Base-by-base conservation (phyloP, 371 early-diverging fungal genomes). In the Lichtheimia hyalospora region DNA sequence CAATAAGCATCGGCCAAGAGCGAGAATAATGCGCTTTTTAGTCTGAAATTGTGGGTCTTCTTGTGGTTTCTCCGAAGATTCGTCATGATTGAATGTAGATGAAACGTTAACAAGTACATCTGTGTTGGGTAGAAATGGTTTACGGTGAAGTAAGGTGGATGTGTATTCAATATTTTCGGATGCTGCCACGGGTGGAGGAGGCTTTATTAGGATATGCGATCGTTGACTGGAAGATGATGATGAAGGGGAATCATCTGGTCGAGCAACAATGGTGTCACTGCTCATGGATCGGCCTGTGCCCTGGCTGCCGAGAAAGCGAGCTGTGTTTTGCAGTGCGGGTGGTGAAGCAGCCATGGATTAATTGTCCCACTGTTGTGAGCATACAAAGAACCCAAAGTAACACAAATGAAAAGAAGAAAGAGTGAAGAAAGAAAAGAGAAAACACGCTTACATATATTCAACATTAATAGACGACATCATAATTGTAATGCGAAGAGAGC, bases 1-100 rank as follows among this genome's bases (percentile, higher is more conserved):
- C 5, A 79, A 40, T 10, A 79, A 56, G 16, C 73, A 54, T 62
- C 69, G 69, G 3, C 76, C 74, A 14, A 79, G 40, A 5, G 46
- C 52, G 40, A 60, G 28, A 20, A 60, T 12, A 25, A 60, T 60
- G 4, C 34, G 15, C 16, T 46, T 51, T 52, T 44, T 60, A 1
- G 60, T 60, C 5, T 51, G 24, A 41, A 52, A 60, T 52, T 43
- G 18, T 16, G 42, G 25, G 3, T 52, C 60, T 15, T 48, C 13
- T 18, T 51, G 20, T 24, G 25, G 44, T 20, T 21, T 28, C 20
- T 25, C 20, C 21, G 44, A 21, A 25, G 15, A 8, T 7, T 12
- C 23, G 2, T 48, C 49, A 21, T 57, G 0, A 7, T 49, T 24
- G 20, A 43, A 25, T n/a, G 27, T 16, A 1, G 34, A 25, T 6